Base-by-base conservation (phyloP, 2,329 filamentous ascomycete genomes). In the Setomelanomma holmii region DNA sequence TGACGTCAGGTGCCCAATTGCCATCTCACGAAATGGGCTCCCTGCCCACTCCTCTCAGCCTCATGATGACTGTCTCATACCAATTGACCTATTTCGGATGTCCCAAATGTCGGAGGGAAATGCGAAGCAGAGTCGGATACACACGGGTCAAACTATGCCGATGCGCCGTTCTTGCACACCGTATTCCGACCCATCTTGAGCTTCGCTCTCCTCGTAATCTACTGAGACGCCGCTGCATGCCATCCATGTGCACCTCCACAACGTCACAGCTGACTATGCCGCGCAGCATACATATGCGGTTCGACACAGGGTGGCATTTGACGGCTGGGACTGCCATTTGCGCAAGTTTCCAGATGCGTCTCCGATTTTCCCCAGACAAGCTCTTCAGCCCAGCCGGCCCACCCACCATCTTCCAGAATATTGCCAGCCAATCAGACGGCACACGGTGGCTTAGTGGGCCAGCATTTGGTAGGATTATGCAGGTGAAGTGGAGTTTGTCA, bases 401-500 rank as follows among this genome's bases (percentile, higher is more conserved):
- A 30, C 24, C 46, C 40, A 49, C 47, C 42, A 44, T 46, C 51
- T 51, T 53, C 49, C 36, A 40, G 51, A 53, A 16, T 16, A 22
- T 21, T 12, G 11, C 24, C 5, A 7, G 30, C 56, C 52, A 61
- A 58, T 56, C 19, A 30, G 38, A 49, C 34, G 8, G 16, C 19
- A 21, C 20, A 16, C 17, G 41, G 40, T 40, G 39, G 33, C 33
- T 39, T 51, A 53, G 47, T 45, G 40, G 40, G 49, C 39, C 38
- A 49, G 27, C 30, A 19, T 45, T 33, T 22, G 38, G 45, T 39
- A 38, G 21, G 56, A 44, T 49, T 38, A 35, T 44, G 45, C 49
- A 51, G 51, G 24, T 43, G 19, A 46, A 49, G 56, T 57, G 59
- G 56, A 45, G 58, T 62, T 61, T 56, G 57, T 64, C 61, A 64